phyloP scores from a whole-genome alignment of 768 basidiomycete species.

The Suillus hirtellus region DNA sequence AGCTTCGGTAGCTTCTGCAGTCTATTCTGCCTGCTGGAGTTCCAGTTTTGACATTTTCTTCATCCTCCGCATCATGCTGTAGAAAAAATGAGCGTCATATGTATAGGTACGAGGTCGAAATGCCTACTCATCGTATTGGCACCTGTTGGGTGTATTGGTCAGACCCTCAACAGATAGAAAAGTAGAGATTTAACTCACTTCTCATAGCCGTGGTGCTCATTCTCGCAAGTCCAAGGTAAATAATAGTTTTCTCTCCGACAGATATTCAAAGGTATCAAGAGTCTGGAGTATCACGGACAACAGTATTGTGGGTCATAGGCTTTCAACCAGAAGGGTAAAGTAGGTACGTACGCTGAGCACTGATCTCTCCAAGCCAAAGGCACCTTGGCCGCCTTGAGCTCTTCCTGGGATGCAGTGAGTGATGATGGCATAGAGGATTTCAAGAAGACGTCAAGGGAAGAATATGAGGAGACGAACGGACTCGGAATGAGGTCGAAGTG shows the following conservation, averaged over 20 bases:
- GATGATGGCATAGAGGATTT: slow-evolving; percentile 58
- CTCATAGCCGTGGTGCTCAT: slow-evolving; percentile 84
- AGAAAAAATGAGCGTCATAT: slow-evolving; percentile 8
- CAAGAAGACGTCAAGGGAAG: neutral
- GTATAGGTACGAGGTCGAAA: slow-evolving; percentile 5
- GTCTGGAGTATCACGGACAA: slow-evolving; percentile 41
- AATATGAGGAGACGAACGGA: neutral
- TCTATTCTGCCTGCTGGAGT: slow-evolving; percentile 42
- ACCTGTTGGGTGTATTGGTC: slow-evolving; percentile 46
- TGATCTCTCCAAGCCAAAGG: slow-evolving; percentile 87
- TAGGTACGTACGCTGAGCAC: slow-evolving; percentile 79
- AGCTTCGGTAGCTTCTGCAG: slow-evolving; percentile 22
- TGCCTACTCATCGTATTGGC: slow-evolving; percentile 88
- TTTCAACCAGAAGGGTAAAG: slow-evolving; percentile 1
- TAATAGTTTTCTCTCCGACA: slow-evolving; percentile 80
- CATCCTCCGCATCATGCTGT: slow-evolving; percentile 87
- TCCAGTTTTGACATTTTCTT: slow-evolving; percentile 79
- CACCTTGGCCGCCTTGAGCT: slow-evolving; percentile 72
- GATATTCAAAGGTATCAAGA: slow-evolving; percentile 84
- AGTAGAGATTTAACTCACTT: slow-evolving; percentile 50
- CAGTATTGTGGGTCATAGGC: slow-evolving; percentile 15
- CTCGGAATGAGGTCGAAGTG: slow-evolving; percentile 1
- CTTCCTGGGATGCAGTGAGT: slow-evolving; percentile 79
- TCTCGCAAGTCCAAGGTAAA: slow-evolving; percentile 92
- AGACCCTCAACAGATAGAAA: neutral